Percentiles rank a stretch among this genome's conserved stretches.
These are phyloP conservation scores for Cytospora chrysosperma DNA, from an alignment of 2,329 filamentous ascomycete genomes.

Conservation along the genomic window DNA sequence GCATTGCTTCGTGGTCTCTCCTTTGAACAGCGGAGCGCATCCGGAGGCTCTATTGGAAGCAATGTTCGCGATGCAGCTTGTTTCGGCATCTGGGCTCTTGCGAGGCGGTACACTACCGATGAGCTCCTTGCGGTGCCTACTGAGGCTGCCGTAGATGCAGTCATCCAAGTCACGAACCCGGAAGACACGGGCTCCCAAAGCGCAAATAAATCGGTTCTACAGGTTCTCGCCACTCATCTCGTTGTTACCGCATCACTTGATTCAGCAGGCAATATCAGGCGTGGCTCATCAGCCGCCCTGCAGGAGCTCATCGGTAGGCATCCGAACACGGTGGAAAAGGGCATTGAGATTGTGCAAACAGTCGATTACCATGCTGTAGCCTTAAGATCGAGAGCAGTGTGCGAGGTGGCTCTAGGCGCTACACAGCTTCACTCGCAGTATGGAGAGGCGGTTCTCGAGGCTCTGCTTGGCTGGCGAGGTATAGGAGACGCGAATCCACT, in stretches of 20 bases:
- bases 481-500: constrained; percentile 75
- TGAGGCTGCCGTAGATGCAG: constrained; percentile 43
- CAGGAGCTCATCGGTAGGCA: constrained; percentile 94
- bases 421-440: constrained; percentile 67
- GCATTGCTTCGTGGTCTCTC: constrained; percentile 75
- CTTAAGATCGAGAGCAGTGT: constrained; percentile 77
- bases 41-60: constrained; percentile 80
- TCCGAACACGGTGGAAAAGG: constrained; percentile 77
- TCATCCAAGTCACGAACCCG: constrained; percentile 30
- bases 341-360: constrained; percentile 81
- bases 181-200: background rate
- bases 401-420: constrained; percentile 70
- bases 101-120: constrained; percentile 77
- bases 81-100: constrained; percentile 92
- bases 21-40: constrained; percentile 85
- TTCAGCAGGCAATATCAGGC: constrained; percentile 86
- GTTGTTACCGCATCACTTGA: constrained; percentile 82
- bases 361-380: constrained; percentile 95
- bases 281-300: constrained; percentile 87
- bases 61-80: constrained; percentile 95
- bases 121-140: constrained; percentile 68
- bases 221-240: constrained; percentile 77
- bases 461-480: constrained; percentile 81
- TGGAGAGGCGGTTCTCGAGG: constrained; percentile 67
- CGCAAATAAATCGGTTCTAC: constrained; percentile 56